phyloP scores from a whole-genome alignment of 208 protist genomes.

The Leishmania tarentolae region DNA sequence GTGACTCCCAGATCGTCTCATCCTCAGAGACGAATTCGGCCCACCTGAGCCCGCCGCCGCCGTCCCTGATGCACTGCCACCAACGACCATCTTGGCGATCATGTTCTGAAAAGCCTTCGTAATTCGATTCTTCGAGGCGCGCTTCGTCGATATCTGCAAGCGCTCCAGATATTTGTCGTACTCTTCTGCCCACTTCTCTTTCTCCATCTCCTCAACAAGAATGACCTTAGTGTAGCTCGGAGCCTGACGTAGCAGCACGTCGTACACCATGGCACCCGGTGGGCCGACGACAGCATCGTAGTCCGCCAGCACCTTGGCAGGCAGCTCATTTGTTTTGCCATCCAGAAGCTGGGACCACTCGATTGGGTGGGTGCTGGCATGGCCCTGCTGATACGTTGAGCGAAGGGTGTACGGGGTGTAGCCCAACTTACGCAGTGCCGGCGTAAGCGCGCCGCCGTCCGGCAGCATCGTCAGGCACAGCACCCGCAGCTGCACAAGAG shows the following conservation, averaged over 20 bases:
- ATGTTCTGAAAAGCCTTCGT: constrained; percentile 51
- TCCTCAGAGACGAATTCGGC: neutral
- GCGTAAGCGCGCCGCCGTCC: constrained; percentile 57
- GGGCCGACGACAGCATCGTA: constrained; percentile 69
- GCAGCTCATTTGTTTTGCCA: constrained; percentile 13
- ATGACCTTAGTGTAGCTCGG: constrained; percentile 81
- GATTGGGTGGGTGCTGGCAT: constrained; percentile 48
- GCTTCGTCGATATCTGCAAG: constrained; percentile 31
- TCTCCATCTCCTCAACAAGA: constrained; percentile 67
- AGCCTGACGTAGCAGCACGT: constrained; percentile 55
- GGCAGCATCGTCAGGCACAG: constrained; percentile 75
- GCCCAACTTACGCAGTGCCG: constrained; percentile 53
- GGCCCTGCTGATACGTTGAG: constrained; percentile 46
- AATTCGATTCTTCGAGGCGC: constrained; percentile 39
- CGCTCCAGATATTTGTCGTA: constrained; percentile 41
- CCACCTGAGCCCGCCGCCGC: neutral
- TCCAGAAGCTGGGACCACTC: constrained; percentile 55
- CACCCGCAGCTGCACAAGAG: constrained; percentile 41
- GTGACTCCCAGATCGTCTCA: neutral
- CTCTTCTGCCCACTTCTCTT: constrained; percentile 47
- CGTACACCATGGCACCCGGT: constrained; percentile 54
- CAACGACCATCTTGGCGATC: constrained; percentile 60
- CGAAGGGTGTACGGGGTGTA: constrained; percentile 75
- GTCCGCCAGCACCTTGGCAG: constrained; percentile 42
- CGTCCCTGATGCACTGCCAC: constrained; percentile 3